Percentiles rank a stretch among this genome's conserved stretches.
These are phyloP conservation scores for Hysterangium stoloniferum DNA, from an alignment of 768 basidiomycete species.

Conservation along the genomic window DNA sequence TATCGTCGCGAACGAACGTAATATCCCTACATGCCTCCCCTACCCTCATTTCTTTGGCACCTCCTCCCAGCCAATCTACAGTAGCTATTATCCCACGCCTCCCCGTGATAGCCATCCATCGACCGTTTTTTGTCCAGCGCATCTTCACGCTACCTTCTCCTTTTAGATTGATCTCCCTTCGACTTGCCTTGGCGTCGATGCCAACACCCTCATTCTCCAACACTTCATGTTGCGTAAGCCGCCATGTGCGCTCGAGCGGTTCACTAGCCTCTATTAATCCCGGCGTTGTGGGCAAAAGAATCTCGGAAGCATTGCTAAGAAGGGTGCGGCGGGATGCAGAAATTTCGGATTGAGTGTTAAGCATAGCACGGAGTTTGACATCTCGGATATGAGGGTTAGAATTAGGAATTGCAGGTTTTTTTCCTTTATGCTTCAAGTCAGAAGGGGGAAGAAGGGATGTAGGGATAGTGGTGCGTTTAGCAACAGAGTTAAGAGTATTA, in stretches of 20 bases:
- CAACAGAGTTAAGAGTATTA: conserved; percentile 49
- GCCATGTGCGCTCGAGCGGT: conserved; percentile 85
- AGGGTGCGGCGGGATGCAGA: conserved; percentile 55
- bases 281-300: conserved; percentile 58
- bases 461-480: conserved; percentile 53
- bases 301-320: conserved; percentile 62
- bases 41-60: conserved; percentile 78
- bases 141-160: conserved; percentile 50
- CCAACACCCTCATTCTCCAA: conserved; percentile 42
- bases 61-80: conserved; percentile 88
- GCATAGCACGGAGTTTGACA: conserved; percentile 65
- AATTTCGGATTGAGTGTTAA: conserved; percentile 54
- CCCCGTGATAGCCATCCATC: conserved; percentile 79
- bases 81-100: conserved; percentile 81
- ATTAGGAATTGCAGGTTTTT: background rate
- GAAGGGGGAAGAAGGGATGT: conserved; percentile 54
- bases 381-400: conserved; percentile 63
- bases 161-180: conserved; percentile 74
- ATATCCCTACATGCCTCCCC: conserved; percentile 90
- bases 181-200: conserved; percentile 65
- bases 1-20: conserved; percentile 57
- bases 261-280: conserved; percentile 73
- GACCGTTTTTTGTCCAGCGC: conserved; percentile 86
- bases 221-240: conserved; percentile 77
- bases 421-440: conserved; percentile 33